Base-by-base conservation (phyloP, 306 rosid genomes). In the Prunus mongolica region DNA sequence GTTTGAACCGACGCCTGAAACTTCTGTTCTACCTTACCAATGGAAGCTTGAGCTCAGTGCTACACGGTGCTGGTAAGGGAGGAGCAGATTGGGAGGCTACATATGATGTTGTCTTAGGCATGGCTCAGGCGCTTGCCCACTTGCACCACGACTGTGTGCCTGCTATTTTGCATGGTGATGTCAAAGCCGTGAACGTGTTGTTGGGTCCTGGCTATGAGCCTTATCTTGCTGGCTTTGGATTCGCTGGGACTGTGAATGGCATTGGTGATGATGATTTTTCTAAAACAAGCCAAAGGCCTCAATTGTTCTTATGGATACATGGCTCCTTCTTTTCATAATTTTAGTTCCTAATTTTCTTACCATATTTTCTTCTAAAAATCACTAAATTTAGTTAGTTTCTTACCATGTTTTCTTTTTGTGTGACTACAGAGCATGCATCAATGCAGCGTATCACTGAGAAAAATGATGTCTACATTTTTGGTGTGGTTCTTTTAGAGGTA, bases 141-240 rank as follows among this genome's bases (percentile, higher is more conserved):
- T 79, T 93, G 73, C 98, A 93, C 79, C 93, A 91, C 85, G 98
- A 93, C 55, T 88, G 97, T 78, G 86, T 86, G 76, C 98, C 98
- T 82, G 74, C 96, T 12, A 88, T 91, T 71, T 45, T 88, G 73
- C 98, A 93, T 82, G 97, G 96, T 46, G 98, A 93, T 85, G 97
- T 93, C 52, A 93, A 91, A 80, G 84, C 98, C 68, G 86, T 89
- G 88, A 93, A 89, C 70, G 90, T 93, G 34, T 69, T 93, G 60
- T 47, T 93, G 73, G 96, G 98, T 71, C 90, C 87, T 71, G 73
- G 81, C 41, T 73, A 80, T 73, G 85, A 89, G 73, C 91, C 98
- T 64, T 93, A 76, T 83, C 96, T 93, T 27, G 89, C 93, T 58
- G 89, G 88, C 79, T 91, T 89, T 77, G 97, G 93, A 49, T 63